Conservation (phyloP, 306 rosid genomes). For the Trifolium subterraneum region DNA sequence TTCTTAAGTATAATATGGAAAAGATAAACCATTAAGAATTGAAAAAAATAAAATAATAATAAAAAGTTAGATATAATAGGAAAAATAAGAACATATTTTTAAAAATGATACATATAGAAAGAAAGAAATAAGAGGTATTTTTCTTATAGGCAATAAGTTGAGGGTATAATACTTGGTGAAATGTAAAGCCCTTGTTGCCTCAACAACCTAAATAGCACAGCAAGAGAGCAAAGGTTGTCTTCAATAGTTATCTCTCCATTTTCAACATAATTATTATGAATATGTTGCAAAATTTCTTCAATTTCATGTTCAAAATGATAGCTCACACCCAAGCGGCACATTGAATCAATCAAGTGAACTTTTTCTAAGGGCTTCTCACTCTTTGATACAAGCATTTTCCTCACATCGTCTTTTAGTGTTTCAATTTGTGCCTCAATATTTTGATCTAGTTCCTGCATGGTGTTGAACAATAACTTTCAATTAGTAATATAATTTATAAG, state of each 20-base stretch:
- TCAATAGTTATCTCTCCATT: neutral
- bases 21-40: too few species aligned
- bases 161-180: constrained; percentile 38
- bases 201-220: constrained; percentile 55
- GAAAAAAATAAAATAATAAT: neutral
- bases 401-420: constrained; percentile 45
- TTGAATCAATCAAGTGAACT: constrained; percentile 47
- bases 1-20: too few species aligned
- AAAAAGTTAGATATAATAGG: too few species aligned
- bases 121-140: too few species aligned
- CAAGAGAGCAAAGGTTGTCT: constrained; percentile 34
- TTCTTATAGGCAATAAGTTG: too few species aligned
- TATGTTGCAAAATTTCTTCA: constrained; percentile 28
- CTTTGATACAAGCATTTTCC: constrained; percentile 27
- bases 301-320: constrained; percentile 54
- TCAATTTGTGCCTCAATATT: neutral
- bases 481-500: too few species aligned
- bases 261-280: constrained; percentile 9
- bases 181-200: constrained; percentile 50
- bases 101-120: too few species aligned
- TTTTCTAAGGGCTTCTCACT: constrained; percentile 3
- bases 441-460: constrained; percentile 36
- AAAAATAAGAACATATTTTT: too few species aligned
- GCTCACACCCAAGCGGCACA: constrained; percentile 51
- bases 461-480: too few species aligned